Evolutionary conservation across 2,329 filamentous ascomycete genomes (phyloP).

Genomic region (Colletotrichum sp.): DNA sequence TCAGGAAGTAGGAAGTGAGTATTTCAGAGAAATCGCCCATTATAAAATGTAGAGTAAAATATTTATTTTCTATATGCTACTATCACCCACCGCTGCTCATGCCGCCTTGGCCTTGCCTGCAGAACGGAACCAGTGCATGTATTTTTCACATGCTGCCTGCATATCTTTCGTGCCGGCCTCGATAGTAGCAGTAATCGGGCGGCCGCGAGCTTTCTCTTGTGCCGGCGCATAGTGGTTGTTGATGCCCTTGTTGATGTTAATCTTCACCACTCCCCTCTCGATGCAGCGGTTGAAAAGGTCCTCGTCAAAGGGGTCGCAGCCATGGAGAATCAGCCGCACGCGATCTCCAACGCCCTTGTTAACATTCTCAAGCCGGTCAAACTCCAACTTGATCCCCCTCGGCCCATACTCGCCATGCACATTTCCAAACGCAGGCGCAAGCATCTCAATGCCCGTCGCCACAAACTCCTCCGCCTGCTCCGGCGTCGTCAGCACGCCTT

Average conservation of each 20-base stretch:
- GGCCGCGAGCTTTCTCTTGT: conserved; percentile 50
- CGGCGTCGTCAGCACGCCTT: conserved; percentile 65
- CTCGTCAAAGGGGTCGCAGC: conserved; percentile 59
- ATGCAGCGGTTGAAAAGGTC: conserved; percentile 57
- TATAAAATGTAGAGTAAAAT: neutral
- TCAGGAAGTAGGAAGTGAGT: neutral
- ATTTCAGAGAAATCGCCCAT: neutral
- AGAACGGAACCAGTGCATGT: neutral
- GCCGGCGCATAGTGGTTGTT: conserved; percentile 52
- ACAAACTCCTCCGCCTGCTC: conserved; percentile 76
- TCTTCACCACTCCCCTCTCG: conserved; percentile 53
- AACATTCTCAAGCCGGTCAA: conserved; percentile 34
- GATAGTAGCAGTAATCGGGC: conserved; percentile 51
- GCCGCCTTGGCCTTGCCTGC: neutral
- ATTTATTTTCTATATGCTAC: neutral
- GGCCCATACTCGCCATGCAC: conserved; percentile 76
- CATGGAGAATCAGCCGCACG: conserved; percentile 51
- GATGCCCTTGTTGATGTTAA: conserved; percentile 63
- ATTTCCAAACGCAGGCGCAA: conserved; percentile 79
- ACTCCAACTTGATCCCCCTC: conserved; percentile 68
- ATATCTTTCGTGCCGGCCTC: conserved; percentile 27
- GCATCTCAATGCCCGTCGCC: conserved; percentile 73
- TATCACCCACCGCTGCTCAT: neutral
- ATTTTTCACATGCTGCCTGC: neutral
- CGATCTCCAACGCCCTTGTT: neutral